A percentile compares a stretch with the other conserved stretches of the same genome.
Conservation (phyloP, 73 alveolate genomes). For the Tetrahymena thermophila region DNA sequence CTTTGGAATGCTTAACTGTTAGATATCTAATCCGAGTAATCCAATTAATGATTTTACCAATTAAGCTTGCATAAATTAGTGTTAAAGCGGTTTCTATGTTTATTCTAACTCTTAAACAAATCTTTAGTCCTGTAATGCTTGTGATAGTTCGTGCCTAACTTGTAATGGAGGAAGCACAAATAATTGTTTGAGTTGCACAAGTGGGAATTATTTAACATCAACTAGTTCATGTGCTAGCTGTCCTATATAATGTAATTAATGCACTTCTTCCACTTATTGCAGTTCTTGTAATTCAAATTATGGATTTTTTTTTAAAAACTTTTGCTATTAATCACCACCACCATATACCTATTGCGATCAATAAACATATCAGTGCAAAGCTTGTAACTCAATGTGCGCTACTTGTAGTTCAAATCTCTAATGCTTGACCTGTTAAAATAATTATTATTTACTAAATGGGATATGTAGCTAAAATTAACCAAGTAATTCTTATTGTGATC, state of each 20-base stretch:
- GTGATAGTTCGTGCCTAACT: not conserved
- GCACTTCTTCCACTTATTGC: not conserved
- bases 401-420: not conserved
- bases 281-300: not conserved
- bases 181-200: not conserved
- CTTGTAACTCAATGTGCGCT: not conserved
- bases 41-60: not conserved
- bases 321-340: not conserved
- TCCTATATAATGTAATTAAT: not conserved
- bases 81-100: not conserved
- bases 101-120: not conserved
- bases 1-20: not conserved
- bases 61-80: not conserved
- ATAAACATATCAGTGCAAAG: not conserved
- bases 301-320: no score
- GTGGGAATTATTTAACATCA: not conserved
- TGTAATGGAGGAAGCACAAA: not conserved
- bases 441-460: not conserved
- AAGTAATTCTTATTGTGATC: not conserved
- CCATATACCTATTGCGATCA: not conserved
- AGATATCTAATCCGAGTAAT: not conserved
- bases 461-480: not conserved
- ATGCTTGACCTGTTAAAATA: not conserved
- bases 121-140: not conserved
- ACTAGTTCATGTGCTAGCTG: not conserved